Evolutionary conservation across 192 early-diverging fungal species (phyloP).

Genomic region (Coemansia sp.): DNA sequence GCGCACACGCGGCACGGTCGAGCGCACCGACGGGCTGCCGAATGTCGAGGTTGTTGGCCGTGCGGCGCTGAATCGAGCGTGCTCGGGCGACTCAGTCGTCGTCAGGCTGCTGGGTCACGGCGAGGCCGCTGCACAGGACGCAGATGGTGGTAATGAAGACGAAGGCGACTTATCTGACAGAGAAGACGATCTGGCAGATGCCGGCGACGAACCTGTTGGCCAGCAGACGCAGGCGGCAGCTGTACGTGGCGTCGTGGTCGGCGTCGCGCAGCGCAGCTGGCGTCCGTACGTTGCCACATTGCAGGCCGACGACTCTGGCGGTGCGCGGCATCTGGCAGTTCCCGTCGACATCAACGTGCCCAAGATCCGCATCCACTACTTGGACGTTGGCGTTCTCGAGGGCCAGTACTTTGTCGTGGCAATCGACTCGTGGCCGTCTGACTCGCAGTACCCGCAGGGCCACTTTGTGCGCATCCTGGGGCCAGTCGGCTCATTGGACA

Average conservation of each 20-base stretch:
- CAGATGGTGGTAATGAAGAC: not conserved
- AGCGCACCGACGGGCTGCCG: constrained; percentile 39
- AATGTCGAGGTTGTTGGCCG: constrained; percentile 65
- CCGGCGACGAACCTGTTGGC: constrained; percentile 2
- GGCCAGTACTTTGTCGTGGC: constrained; percentile 69
- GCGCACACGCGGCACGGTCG: constrained; percentile 24
- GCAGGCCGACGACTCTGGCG: constrained; percentile 55
- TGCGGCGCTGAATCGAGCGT: constrained; percentile 47
- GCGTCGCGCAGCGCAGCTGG: constrained; percentile 66
- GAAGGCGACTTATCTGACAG: not conserved
- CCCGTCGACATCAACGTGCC: constrained; percentile 67
- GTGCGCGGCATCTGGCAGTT: constrained; percentile 62
- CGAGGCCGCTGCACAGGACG: not conserved
- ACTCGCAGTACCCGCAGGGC: constrained; percentile 73
- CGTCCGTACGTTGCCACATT: constrained; percentile 74
- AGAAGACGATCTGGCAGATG: constrained; percentile 2
- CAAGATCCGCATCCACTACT: constrained; percentile 72
- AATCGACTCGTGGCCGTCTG: constrained; percentile 68
- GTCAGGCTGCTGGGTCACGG: constrained; percentile 54
- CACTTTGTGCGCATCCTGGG: constrained; percentile 73
- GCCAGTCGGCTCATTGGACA: constrained; percentile 61
- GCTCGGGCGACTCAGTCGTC: constrained; percentile 64
- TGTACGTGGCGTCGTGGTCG: constrained; percentile 56
- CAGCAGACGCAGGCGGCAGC: not conserved
- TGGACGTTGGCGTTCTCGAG: constrained; percentile 54